phyloP scores from a whole-genome alignment of 176 grass and related monocot genomes.

The Ananas comosus region DNA sequence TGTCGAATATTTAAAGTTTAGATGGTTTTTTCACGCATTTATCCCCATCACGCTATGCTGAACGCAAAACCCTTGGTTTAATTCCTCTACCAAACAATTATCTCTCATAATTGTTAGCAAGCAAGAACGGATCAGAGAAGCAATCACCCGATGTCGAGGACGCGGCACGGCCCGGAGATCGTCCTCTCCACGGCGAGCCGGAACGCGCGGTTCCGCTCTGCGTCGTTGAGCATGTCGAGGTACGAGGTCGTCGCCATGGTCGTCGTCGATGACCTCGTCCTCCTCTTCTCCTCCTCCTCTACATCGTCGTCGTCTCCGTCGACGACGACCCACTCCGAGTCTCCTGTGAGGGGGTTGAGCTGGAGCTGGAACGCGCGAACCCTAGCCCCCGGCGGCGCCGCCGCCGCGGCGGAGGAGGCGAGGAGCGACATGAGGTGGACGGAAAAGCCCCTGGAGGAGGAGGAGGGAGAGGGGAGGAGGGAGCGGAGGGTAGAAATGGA shows the following conservation, averaged over 20 bases:
- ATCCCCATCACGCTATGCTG: not conserved
- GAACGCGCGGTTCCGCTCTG: slow-evolving; percentile 58
- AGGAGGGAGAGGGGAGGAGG: slow-evolving; percentile 6
- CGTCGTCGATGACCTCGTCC: slow-evolving; percentile 18
- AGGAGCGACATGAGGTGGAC: not conserved
- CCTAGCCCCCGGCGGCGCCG: not conserved
- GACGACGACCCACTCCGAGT: slow-evolving; percentile 85
- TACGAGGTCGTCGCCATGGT: slow-evolving; percentile 72
- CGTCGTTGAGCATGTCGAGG: slow-evolving; percentile 93
- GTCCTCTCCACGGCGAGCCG: slow-evolving; percentile 56
- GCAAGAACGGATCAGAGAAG: not conserved
- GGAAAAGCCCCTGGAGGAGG: not conserved
- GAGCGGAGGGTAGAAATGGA: slow-evolving; percentile 8
- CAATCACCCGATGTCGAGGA: slow-evolving; percentile 86
- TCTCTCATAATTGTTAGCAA: not conserved
- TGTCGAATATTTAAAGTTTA: too few relatives aligned
- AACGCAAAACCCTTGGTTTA: not conserved
- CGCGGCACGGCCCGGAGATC: slow-evolving; percentile 48
- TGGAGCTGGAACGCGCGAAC: slow-evolving; percentile 73
- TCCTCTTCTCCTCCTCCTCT: slow-evolving; percentile 1
- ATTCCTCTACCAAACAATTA: too few relatives aligned
- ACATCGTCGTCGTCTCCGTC: slow-evolving; percentile 36
- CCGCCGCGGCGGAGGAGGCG: not conserved
- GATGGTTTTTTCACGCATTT: not conserved
- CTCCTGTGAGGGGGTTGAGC: slow-evolving; percentile 77